Conservation (phyloP, 768 basidiomycete genomes). For the Termitomyces heimii region DNA sequence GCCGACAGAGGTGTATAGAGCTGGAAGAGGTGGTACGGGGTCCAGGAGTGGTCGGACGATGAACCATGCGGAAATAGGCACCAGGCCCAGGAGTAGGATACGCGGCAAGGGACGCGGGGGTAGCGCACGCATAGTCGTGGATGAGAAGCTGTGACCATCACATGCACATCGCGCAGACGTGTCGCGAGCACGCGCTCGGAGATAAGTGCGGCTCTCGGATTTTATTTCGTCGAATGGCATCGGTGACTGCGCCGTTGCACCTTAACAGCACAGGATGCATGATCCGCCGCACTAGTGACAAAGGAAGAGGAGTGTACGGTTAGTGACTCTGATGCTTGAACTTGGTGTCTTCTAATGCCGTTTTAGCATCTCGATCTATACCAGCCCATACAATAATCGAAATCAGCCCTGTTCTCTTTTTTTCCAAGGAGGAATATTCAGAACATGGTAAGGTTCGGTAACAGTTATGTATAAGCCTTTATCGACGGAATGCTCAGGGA, state of each 20-base stretch:
- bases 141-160: neutral
- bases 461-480: neutral
- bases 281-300: conserved; percentile 37
- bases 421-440: conserved; percentile 65
- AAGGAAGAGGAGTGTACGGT: conserved; percentile 68
- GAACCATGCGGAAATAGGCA: conserved; percentile 71
- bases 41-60: conserved; percentile 65
- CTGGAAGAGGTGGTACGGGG: conserved; percentile 63
- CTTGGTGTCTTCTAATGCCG: neutral
- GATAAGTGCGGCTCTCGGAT: conserved; percentile 9
- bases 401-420: conserved; percentile 79
- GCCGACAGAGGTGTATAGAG: conserved; percentile 73
- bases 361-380: conserved; percentile 45
- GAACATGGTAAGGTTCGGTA: conserved; percentile 34
- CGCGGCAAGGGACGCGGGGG: conserved; percentile 46
- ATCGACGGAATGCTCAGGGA: conserved; percentile 19
- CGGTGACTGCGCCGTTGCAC: conserved; percentile 19
- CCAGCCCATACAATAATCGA: conserved; percentile 67
- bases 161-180: conserved; percentile 3
- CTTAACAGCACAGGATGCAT: conserved; percentile 45
- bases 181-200: conserved; percentile 14
- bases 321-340: conserved; percentile 5
- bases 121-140: conserved; percentile 17
- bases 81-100: conserved; percentile 48
- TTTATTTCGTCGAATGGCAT: neutral